Evolutionary conservation across 805 yeast species (phyloP), one percentile per base, ranked within the genome.

Genomic region (Cyberlindnera suaveolens): DNA sequence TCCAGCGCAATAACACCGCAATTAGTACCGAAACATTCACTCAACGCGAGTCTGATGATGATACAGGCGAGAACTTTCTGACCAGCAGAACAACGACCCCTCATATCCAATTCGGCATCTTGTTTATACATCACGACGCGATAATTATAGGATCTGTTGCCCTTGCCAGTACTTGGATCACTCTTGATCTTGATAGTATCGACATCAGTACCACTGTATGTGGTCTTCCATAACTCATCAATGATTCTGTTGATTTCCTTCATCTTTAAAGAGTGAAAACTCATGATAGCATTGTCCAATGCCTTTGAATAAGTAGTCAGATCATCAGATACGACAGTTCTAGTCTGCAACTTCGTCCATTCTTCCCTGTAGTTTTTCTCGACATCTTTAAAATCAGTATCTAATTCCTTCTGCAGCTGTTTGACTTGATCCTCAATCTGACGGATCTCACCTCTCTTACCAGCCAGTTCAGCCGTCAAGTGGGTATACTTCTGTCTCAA

Each of bases 41-140:
- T 93, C 38, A 93, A 68, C 0, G 97, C 96, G 43, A 93, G 66
- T 43, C 99, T 72, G 44, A 93, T 91, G 29, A 93, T 80, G 38
- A 93, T 90, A 33, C 95, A 83, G 0, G 98, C 96, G 37, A 93
- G 65, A 5, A 93, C 97, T 56, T 89, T 87, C 63, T 93, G 99
- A 0, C 99, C 99, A 0, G 99, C 98, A 2, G 96, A 87, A 61
- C 99, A 93, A 45, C 99, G 68, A 0, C 99, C 99, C 48, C 99
- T 75, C 99, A 93, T 93, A 59, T 93, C 99, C 38, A 93, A 67
- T 61, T 93, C 98, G 1, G 82, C 85, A 46, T 85, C 91, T 56
- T 85, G 87, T 60, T 93, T 93, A 46, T 81, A 80, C 99, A 93
- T 93, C 18, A 90, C 96, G 16, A 93, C 97, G 32, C 97, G 71